Conservation (phyloP, 805 yeast species). For the Lipomyces orientalis region DNA sequence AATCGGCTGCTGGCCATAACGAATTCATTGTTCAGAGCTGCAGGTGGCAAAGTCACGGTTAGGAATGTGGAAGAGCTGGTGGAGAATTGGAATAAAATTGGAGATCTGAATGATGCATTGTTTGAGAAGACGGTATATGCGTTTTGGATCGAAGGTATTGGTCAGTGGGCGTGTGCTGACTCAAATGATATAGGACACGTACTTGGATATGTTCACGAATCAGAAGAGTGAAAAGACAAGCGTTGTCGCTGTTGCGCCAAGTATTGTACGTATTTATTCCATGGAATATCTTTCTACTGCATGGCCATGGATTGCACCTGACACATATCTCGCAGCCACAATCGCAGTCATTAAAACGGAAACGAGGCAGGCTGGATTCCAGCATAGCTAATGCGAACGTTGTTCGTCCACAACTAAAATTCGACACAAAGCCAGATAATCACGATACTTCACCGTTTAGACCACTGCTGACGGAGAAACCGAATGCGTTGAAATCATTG, state of each 20-base stretch:
- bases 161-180: conserved; percentile 15
- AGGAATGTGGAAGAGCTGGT: conserved; percentile 53
- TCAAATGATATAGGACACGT: conserved; percentile 35
- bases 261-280: neutral
- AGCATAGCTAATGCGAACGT: conserved; percentile 42
- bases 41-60: conserved; percentile 29
- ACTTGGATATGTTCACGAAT: conserved; percentile 38
- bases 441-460: conserved; percentile 72
- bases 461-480: conserved; percentile 75
- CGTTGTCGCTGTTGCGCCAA: neutral
- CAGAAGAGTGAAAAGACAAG: conserved; percentile 46
- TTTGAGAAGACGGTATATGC: conserved; percentile 64
- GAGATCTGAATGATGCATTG: conserved; percentile 67
- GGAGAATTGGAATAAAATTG: conserved; percentile 65
- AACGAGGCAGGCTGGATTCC: conserved; percentile 27
- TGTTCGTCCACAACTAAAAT: conserved; percentile 72
- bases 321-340: neutral
- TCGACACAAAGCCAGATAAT: conserved; percentile 67
- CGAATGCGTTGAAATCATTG: conserved; percentile 63
- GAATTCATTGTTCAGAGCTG: conserved; percentile 50
- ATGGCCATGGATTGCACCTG: neutral
- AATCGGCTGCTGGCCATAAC: conserved; percentile 53
- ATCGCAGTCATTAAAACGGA: conserved; percentile 41
- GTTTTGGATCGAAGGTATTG: conserved; percentile 18
- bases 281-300: neutral